A percentile compares a stretch with the other conserved stretches of the same genome.
phyloP scores from a whole-genome alignment of 306 rosid species.

The Lathyrus sativus region DNA sequence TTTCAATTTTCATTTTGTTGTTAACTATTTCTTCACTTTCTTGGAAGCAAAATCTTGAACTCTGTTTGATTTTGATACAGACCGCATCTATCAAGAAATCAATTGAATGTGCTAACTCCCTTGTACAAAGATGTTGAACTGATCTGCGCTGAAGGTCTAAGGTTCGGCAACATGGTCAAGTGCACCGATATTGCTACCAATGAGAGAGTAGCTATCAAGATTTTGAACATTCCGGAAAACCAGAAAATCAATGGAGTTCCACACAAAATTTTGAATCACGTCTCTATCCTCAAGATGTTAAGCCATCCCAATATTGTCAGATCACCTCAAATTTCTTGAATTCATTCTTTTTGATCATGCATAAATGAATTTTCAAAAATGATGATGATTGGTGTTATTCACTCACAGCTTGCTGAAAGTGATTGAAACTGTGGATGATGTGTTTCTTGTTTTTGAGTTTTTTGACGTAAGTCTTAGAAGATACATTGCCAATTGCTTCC shows the following conservation, averaged over 20 bases:
- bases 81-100: background rate
- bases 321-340: background rate
- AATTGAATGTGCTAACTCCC: background rate
- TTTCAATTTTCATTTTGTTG: too few species aligned
- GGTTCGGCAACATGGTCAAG: background rate
- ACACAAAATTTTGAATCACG: background rate
- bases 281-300: conserved; percentile 3
- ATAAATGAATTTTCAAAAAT: too few species aligned
- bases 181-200: background rate
- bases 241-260: background rate
- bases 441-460: conserved; percentile 23
- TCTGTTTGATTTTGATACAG: background rate
- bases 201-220: background rate
- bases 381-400: background rate
- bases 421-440: background rate
- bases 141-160: background rate
- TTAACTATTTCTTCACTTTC: too few species aligned
- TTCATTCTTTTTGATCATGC: too few species aligned
- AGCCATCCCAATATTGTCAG: background rate
- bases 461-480: background rate
- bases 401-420: conserved; percentile 23
- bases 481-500: background rate
- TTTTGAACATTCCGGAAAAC: background rate
- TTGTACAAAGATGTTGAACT: background rate
- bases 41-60: too few species aligned